Evolutionary conservation across 1,284 basidiomycete species (phyloP), one percentile per base, ranked within the genome.

Genomic region (Filobasidium uniguttulatum): DNA sequence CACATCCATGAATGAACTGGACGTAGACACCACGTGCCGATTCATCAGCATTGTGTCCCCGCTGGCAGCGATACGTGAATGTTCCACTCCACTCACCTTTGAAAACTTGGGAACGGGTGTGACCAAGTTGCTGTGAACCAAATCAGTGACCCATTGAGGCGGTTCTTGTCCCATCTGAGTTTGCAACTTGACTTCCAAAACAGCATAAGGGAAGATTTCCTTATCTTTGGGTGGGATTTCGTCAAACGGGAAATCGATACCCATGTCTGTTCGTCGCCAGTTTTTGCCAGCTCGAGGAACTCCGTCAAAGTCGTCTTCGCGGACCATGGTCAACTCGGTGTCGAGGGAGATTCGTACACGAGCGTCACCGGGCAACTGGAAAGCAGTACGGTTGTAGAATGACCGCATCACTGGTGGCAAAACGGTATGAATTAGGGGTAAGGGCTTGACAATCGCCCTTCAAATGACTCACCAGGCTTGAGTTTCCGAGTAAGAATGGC

Each of bases 321-420:
- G 79, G 49, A 96, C 71, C 74, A 98, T 82, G 6, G 85, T 84
- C 26, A 98, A 77, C 67, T 97, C 90, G 0, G 93, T 98, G 67
- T 98, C 94, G 56, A 98, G 81, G 28, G 93, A 98, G 58, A 98
- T 97, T 48, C 93, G 88, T 35, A 98, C 93, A 41, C 89, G 81
- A 23, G 94, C 93, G 64, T 98, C 94, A 19, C 94, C 93, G 8
- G 94, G 94, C 22, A 98, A 79, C 71, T 98, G 93, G 76, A 98
- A 98, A 0, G 93, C 93, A 7, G 94, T 98, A 46, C 93, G 84
- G 67, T 97, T 96, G 74, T 98, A 98, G 73, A 97, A 98, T n/a
- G 90, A 89, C 29, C 93, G 79, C 83, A 96, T 83, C 36, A 96
- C 93, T 82, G 61, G 46, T 12, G 36, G 23, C 10, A 23, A 12